Evolutionary conservation across 139 green algal species (phyloP).

Genomic region (Pleodorina starrii): DNA sequence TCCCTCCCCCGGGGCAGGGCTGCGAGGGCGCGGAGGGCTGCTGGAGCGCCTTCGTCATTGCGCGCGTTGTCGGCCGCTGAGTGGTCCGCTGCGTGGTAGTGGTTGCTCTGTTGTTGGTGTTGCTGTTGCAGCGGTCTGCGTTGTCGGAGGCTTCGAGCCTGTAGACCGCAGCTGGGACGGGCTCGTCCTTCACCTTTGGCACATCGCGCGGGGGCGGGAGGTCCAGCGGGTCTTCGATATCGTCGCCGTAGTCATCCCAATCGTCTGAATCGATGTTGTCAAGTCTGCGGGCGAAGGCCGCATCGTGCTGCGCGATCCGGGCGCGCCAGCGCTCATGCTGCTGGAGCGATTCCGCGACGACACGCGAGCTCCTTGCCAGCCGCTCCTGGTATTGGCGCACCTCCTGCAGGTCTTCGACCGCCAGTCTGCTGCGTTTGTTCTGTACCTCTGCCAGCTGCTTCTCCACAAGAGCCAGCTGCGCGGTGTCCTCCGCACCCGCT

Average conservation of each 20-base stretch:
- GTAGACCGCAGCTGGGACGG: neutral
- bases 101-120: too few relatives aligned
- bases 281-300: conserved; percentile 6
- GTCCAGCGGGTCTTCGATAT: neutral
- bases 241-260: neutral
- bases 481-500: neutral
- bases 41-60: too few relatives aligned
- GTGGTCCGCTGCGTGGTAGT: too few relatives aligned
- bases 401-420: neutral
- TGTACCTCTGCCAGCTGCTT: neutral
- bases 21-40: too few relatives aligned
- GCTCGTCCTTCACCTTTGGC: neutral
- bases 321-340: neutral
- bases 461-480: neutral
- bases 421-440: neutral
- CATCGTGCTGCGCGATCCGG: neutral
- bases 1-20: too few relatives aligned
- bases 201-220: neutral
- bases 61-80: too few relatives aligned
- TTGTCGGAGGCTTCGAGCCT: neutral
- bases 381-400: neutral
- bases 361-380: neutral
- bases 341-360: neutral
- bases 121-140: neutral
- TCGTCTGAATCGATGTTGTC: neutral